These are phyloP conservation scores for Hanseniaspora thailandica DNA, from an alignment of 805 yeast species.

Conservation along the genomic window DNA sequence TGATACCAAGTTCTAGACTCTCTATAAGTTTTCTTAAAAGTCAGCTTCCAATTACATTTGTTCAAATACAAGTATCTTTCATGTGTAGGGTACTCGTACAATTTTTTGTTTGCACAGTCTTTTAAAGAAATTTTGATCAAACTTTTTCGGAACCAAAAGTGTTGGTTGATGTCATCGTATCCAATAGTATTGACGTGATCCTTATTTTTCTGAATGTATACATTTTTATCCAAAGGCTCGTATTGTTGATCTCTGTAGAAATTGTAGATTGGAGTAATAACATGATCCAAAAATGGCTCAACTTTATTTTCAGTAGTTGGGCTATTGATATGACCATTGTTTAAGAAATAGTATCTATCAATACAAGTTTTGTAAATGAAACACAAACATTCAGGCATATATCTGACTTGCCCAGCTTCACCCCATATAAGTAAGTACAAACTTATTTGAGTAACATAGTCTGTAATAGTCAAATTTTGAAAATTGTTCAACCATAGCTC, in stretches of 20 bases:
- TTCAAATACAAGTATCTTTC: constrained; percentile 85
- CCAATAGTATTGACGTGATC: constrained; percentile 76
- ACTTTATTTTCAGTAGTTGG: constrained; percentile 78
- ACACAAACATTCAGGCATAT: constrained; percentile 80
- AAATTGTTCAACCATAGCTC: constrained; percentile 6
- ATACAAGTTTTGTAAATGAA: constrained; percentile 89
- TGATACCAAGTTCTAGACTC: constrained; percentile 98
- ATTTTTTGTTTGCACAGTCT: constrained; percentile 76
- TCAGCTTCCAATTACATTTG: constrained; percentile 83
- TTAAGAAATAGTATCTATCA: constrained; percentile 79
- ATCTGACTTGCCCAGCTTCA: constrained; percentile 88
- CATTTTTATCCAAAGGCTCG: constrained; percentile 70
- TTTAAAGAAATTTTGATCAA: constrained; percentile 80
- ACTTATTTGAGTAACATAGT: constrained; percentile 66
- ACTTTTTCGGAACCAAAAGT: constrained; percentile 99
- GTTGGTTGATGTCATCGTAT: constrained; percentile 96
- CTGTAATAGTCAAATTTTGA: constrained; percentile 33
- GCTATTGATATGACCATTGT: constrained; percentile 75
- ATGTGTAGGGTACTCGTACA: constrained; percentile 69
- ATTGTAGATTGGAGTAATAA: constrained; percentile 80
- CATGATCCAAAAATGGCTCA: constrained; percentile 72
- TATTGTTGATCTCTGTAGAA: constrained; percentile 71
- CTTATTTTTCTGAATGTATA: constrained; percentile 69
- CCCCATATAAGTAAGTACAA: constrained; percentile 74
- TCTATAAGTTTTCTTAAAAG: constrained; percentile 87